Conservation (phyloP, 345 rosid genomes). For the Lepidium aucheri region DNA sequence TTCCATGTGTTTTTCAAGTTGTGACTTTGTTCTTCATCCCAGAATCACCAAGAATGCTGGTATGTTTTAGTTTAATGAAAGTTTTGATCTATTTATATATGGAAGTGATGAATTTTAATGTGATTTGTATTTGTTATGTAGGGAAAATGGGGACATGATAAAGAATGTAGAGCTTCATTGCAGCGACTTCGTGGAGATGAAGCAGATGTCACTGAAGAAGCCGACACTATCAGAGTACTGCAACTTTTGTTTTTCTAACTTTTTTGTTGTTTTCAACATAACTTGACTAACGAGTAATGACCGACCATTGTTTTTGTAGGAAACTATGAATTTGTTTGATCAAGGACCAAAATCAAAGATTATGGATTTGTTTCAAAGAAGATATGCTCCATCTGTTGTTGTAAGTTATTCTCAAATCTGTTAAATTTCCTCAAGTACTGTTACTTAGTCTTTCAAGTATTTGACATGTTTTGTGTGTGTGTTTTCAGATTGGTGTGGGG, state of each 20-base stretch:
- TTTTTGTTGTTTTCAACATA: neutral
- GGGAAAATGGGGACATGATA: slow-evolving; percentile 41
- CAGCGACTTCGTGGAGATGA: slow-evolving; percentile 44
- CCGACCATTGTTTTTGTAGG: slow-evolving; percentile 21
- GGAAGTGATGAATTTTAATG: neutral
- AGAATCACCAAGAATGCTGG: slow-evolving; percentile 54
- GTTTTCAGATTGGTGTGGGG: slow-evolving; percentile 42
- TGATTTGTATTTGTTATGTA: neutral
- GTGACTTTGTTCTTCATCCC: slow-evolving; percentile 41
- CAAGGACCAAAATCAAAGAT: slow-evolving; percentile 22
- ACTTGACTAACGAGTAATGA: neutral
- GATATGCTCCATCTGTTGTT: slow-evolving; percentile 36
- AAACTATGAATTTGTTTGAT: slow-evolving; percentile 24
- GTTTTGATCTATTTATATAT: neutral
- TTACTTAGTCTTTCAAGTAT: slow-evolving; percentile 25
- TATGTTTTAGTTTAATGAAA: neutral
- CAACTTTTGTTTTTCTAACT: neutral
- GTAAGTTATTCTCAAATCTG: slow-evolving; percentile 20
- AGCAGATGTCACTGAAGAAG: slow-evolving; percentile 47
- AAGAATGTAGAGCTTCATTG: slow-evolving; percentile 45
- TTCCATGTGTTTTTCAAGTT: slow-evolving; percentile 35
- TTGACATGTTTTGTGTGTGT: neutral
- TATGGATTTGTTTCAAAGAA: slow-evolving; percentile 37
- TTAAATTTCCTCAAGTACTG: neutral
- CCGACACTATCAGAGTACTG: slow-evolving; percentile 41